Evolutionary conservation across 352 stramenopile species (phyloP), one percentile per base, ranked within the genome.

Genomic region (Globisporangium abappressorium): DNA sequence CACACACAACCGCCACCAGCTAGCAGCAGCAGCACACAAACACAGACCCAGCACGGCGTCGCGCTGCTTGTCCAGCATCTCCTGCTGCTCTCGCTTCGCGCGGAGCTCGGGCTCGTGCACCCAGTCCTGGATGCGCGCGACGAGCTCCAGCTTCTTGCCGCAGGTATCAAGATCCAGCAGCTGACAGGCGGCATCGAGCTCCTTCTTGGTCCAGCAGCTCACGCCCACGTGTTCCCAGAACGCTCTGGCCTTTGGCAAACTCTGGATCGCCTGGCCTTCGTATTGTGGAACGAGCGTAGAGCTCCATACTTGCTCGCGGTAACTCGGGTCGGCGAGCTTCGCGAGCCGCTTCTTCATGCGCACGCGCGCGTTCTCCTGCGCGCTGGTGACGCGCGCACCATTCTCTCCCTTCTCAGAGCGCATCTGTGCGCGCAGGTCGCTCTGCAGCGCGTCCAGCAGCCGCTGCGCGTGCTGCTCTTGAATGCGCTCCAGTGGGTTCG

Each of bases 101-200:
- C 68, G 26, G 62, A 89, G 79, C 66, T 80, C 77, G 3, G 85
- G 80, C 54, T 80, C 80, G 60, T 89, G 66, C 55, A 93, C 70
- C 85, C 85, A 93, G 66, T 91, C 85, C 66, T 92, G 82, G 24
- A 93, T 78, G 8, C 82, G 74, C 57, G 83, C 81, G 24, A 92
- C 63, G 20, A 93, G 61, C 63, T 90, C 82, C 5, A 75, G 59
- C 57, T 92, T 93, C 64, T 88, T 91, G 9, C 80, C 82, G 6
- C 59, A 57, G 8, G 51, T 57, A 6, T 73, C 72, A 43, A 93
- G 71, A 66, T 90, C 83, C 24, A 93, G 65, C 22, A 93, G 74
- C 57, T 69, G 70, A 24, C 82, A 90, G 0, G 81, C 83, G 11
- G 75, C 80, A 14, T 90, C 76, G 22, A 93, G 74, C 57, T 87